A percentile compares a stretch with the other conserved stretches of the same genome.
phyloP scores from a whole-genome alignment of 805 yeast genomes.

The Deakozyma indianensis region DNA sequence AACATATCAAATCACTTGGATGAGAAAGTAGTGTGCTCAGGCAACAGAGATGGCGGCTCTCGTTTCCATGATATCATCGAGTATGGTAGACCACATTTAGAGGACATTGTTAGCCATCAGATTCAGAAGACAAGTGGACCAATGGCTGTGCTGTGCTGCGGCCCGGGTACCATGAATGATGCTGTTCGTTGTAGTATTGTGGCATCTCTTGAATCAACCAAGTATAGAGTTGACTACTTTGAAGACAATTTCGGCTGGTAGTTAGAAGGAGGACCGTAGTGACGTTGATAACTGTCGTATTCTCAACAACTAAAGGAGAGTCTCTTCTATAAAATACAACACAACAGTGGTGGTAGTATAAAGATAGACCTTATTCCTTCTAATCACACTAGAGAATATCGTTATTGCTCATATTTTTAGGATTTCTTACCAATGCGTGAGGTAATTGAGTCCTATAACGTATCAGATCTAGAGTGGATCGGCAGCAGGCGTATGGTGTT shows the following conservation, averaged over 20 bases:
- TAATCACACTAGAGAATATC: too few relatives aligned
- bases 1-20: not conserved
- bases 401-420: too few relatives aligned
- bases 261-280: too few relatives aligned
- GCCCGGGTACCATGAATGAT: conserved; percentile 47
- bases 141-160: conserved; percentile 45
- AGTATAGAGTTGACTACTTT: conserved; percentile 44
- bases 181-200: conserved; percentile 35
- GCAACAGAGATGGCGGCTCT: not conserved
- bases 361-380: too few relatives aligned
- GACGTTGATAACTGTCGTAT: too few relatives aligned
- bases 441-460: too few relatives aligned
- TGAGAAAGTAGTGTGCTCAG: not conserved
- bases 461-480: too few relatives aligned
- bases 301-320: too few relatives aligned
- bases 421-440: too few relatives aligned
- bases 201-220: conserved; percentile 24
- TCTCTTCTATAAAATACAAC: too few relatives aligned
- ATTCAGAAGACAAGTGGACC: conserved; percentile 27
- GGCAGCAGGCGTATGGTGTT: too few relatives aligned
- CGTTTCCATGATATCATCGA: not conserved
- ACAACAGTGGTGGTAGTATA: too few relatives aligned
- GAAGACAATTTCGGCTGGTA: conserved; percentile 65
- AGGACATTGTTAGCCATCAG: conserved; percentile 24
- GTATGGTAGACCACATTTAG: conserved; percentile 28